These are phyloP conservation scores for Prunus padus DNA, from an alignment of 306 rosid species.

Conservation along the genomic window DNA sequence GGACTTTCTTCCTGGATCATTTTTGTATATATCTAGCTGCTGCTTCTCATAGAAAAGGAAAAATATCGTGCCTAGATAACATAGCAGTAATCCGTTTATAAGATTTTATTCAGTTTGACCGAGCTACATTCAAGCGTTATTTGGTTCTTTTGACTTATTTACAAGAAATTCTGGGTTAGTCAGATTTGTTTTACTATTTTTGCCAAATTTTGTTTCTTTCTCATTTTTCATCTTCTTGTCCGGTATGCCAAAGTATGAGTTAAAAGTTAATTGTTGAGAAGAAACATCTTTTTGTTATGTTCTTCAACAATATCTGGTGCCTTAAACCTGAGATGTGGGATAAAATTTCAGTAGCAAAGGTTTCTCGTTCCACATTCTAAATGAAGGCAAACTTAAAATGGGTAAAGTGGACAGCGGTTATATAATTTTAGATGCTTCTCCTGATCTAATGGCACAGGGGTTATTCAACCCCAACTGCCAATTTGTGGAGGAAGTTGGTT, in stretches of 20 bases:
- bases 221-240: not conserved
- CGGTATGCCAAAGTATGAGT: not conserved
- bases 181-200: constrained; percentile 12
- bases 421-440: constrained; percentile 28
- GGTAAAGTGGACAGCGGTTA: constrained; percentile 23
- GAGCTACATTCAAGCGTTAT: not conserved
- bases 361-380: constrained; percentile 26
- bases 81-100: not conserved
- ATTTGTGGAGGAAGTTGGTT: constrained; percentile 31
- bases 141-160: not conserved
- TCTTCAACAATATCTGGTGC: constrained; percentile 26
- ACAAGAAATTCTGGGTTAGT: not conserved
- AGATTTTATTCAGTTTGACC: not conserved
- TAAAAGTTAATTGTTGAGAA: constrained; percentile 4
- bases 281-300: not conserved
- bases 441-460: constrained; percentile 20
- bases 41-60: not conserved
- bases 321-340: constrained; percentile 5
- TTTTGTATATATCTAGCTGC: not conserved
- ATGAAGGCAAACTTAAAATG: constrained; percentile 42
- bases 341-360: not conserved
- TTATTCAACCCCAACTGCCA: constrained; percentile 29
- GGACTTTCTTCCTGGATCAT: not conserved
- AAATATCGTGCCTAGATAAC: not conserved
- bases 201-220: not conserved